These are phyloP conservation scores for Aspergillus aculeatus DNA, from an alignment of 2,329 filamentous ascomycete genomes.

Conservation along the genomic window DNA sequence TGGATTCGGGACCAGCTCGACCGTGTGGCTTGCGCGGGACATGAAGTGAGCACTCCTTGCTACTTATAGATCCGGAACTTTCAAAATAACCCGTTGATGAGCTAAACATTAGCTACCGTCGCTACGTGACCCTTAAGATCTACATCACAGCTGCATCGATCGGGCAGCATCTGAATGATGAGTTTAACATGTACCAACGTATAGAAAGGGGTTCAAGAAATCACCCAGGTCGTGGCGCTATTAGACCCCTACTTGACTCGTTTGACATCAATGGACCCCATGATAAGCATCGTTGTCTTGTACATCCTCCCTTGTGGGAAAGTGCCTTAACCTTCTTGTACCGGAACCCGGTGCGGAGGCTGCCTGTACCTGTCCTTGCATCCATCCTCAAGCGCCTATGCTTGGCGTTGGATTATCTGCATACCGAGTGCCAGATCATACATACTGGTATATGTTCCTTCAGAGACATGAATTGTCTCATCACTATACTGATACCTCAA, in stretches of 20 bases:
- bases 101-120: neutral
- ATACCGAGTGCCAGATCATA: conserved; percentile 47
- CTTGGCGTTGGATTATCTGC: conserved; percentile 47
- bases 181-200: conserved; percentile 46
- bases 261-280: conserved; percentile 34
- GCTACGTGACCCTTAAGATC: conserved; percentile 34
- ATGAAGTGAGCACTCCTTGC: conserved; percentile 25
- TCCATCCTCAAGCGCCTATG: conserved; percentile 43
- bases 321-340: conserved; percentile 41
- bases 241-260: conserved; percentile 34
- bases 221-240: conserved; percentile 30
- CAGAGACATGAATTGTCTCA: neutral
- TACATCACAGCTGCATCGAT: conserved; percentile 29
- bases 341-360: conserved; percentile 40
- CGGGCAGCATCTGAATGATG: conserved; percentile 34
- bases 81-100: too few species aligned
- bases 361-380: conserved; percentile 37
- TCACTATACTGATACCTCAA: conserved; percentile 6
- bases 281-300: conserved; percentile 36
- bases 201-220: conserved; percentile 27
- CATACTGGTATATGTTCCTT: conserved; percentile 43
- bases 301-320: conserved; percentile 46
- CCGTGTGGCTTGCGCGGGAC: conserved; percentile 39
- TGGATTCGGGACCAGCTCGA: conserved; percentile 38
- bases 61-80: neutral